Evolutionary conservation across 2,329 filamentous ascomycete species (phyloP).

Genomic region (Sclerotinia nivalis): DNA sequence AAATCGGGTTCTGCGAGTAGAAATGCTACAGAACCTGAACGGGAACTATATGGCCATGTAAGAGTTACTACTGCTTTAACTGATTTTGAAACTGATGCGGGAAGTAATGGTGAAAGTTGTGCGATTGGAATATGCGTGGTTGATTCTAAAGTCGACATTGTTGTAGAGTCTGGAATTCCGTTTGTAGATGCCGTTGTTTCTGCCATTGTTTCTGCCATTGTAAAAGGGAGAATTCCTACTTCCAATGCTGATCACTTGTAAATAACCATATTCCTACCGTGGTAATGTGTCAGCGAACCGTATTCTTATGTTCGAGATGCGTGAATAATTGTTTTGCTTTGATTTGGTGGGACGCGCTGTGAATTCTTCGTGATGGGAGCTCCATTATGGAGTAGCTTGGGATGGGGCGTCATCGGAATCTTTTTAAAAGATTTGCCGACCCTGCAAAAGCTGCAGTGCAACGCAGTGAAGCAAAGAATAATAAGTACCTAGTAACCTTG

Average conservation of each 20-base stretch:
- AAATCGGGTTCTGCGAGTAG: slow-evolving; percentile 84
- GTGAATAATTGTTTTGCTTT: not conserved
- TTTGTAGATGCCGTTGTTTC: not conserved
- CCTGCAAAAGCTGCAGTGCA: not conserved
- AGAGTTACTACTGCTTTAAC: slow-evolving; percentile 77
- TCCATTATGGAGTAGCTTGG: not conserved
- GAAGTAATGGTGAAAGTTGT: slow-evolving; percentile 52
- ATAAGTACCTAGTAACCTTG: not conserved
- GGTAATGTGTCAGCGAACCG: not conserved
- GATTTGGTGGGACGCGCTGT: slow-evolving; percentile 17
- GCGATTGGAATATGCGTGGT: slow-evolving; percentile 54
- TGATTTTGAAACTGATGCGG: slow-evolving; percentile 45
- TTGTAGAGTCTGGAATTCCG: slow-evolving; percentile 1
- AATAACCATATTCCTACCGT: not conserved
- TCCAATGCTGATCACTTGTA: not conserved
- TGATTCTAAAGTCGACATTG: slow-evolving; percentile 25
- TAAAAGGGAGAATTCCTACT: not conserved
- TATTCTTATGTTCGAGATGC: not conserved
- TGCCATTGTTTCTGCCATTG: slow-evolving; percentile 15
- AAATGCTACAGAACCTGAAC: slow-evolving; percentile 71
- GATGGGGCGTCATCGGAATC: slow-evolving; percentile 19
- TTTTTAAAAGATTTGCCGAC: slow-evolving; percentile 8
- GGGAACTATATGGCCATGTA: slow-evolving; percentile 87
- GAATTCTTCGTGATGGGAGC: slow-evolving; percentile 21
- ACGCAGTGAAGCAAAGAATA: not conserved